Evolutionary conservation across 805 yeast species (phyloP).

Genomic region (Ogataea degrootiae): DNA sequence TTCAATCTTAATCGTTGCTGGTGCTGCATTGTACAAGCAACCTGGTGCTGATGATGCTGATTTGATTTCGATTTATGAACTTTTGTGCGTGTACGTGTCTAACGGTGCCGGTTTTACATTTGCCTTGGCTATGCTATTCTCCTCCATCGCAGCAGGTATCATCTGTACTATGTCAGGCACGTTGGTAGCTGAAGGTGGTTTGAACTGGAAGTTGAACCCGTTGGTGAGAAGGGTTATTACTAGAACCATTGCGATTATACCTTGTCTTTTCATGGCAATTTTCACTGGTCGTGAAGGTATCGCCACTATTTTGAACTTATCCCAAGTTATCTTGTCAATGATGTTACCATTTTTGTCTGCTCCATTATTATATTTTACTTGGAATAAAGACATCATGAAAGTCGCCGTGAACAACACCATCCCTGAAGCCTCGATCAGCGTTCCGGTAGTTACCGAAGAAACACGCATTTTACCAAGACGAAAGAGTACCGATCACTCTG

Average conservation of each 20-base stretch:
- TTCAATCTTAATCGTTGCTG: constrained; percentile 78
- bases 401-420: constrained; percentile 33
- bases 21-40: constrained; percentile 67
- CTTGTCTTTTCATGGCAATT: constrained; percentile 70
- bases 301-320: constrained; percentile 67
- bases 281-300: constrained; percentile 72
- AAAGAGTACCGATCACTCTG: constrained; percentile 10
- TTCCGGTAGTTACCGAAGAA: constrained; percentile 1
- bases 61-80: constrained; percentile 66
- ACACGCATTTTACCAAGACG: constrained; percentile 7
- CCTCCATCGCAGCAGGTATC: constrained; percentile 89
- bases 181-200: constrained; percentile 86
- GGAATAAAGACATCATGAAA: constrained; percentile 63
- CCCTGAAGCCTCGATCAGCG: neutral
- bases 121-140: constrained; percentile 75
- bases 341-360: constrained; percentile 81
- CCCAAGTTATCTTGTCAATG: constrained; percentile 80
- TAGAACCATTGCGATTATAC: constrained; percentile 72
- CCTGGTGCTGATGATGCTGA: constrained; percentile 78
- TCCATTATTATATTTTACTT: constrained; percentile 80
- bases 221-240: constrained; percentile 78
- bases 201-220: constrained; percentile 76
- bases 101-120: constrained; percentile 79
- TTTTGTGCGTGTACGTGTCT: constrained; percentile 58
- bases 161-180: constrained; percentile 94